phyloP scores from a whole-genome alignment of 495 filamentous ascomycete species.

The Acidiella bohemica region DNA sequence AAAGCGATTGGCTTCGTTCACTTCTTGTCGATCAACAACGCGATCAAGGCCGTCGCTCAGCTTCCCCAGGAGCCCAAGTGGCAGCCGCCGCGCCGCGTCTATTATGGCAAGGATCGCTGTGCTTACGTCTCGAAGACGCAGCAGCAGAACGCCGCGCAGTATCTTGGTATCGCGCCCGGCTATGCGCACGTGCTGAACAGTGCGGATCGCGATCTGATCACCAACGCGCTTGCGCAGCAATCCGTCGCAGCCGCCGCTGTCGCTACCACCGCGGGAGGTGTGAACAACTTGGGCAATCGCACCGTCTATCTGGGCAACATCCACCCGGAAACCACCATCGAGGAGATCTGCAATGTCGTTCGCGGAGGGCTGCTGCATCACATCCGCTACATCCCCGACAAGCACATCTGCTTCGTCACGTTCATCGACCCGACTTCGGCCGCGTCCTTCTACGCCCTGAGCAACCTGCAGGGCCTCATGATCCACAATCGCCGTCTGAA shows the following conservation, averaged over 20 bases:
- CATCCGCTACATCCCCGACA: constrained; percentile 97
- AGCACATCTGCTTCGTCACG: constrained; percentile 99
- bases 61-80: constrained; percentile 93
- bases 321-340: constrained; percentile 79
- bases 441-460: constrained; percentile 93
- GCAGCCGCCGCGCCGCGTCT: constrained; percentile 88
- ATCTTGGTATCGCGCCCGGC: constrained; percentile 92
- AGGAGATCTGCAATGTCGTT: constrained; percentile 68
- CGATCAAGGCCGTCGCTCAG: constrained; percentile 96
- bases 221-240: constrained; percentile 89
- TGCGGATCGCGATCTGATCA: constrained; percentile 89
- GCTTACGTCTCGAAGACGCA: constrained; percentile 99
- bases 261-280: constrained; percentile 86
- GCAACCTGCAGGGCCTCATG: constrained; percentile 95
- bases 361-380: constrained; percentile 88
- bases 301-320: constrained; percentile 98
- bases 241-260: constrained; percentile 95
- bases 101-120: constrained; percentile 96
- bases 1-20: constrained; percentile 98
- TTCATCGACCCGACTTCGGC: constrained; percentile 98
- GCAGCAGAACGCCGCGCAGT: constrained; percentile 97
- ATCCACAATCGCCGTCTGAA: constrained; percentile 96
- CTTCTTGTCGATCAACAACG: constrained; percentile 93
- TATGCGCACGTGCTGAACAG: constrained; percentile 93
- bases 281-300: constrained; percentile 92